These are phyloP conservation scores for Vanrija pseudolonga DNA, from an alignment of 1,284 basidiomycete species.

Conservation along the genomic window DNA sequence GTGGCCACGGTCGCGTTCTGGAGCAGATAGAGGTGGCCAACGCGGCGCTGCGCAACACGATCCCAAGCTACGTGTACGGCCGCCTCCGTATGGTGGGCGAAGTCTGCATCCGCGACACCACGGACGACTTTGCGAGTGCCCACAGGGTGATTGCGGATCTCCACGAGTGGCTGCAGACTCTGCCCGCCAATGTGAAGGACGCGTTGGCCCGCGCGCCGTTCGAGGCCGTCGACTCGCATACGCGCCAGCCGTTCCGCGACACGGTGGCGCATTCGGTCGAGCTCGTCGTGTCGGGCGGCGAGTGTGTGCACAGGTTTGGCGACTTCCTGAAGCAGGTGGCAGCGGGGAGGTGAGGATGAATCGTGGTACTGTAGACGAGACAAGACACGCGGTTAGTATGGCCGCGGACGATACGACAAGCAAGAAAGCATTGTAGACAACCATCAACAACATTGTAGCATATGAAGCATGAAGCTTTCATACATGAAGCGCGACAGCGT, in stretches of 20 bases:
- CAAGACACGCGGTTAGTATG: too few species aligned
- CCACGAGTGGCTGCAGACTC: not conserved
- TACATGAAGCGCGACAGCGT: too few species aligned
- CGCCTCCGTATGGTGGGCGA: not conserved
- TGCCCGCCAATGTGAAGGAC: not conserved
- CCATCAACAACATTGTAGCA: too few species aligned
- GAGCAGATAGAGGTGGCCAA: not conserved
- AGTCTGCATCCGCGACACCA: not conserved
- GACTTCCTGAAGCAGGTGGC: slow-evolving; percentile 6
- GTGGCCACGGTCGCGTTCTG: not conserved
- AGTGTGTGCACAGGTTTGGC: slow-evolving; percentile 10
- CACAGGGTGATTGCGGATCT: slow-evolving; percentile 2
- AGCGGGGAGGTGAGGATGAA: not conserved
- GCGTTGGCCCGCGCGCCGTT: slow-evolving; percentile 4
- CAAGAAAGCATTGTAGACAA: too few species aligned
- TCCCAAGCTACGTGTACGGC: not conserved
- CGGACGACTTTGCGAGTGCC: not conserved
- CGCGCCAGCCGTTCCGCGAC: slow-evolving; percentile 4
- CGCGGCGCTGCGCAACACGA: not conserved
- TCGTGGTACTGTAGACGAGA: too few species aligned
- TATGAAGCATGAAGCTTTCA: too few species aligned
- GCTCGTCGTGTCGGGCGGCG: slow-evolving; percentile 8
- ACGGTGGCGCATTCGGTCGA: slow-evolving; percentile 9
- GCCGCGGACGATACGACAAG: too few species aligned
- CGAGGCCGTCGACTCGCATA: slow-evolving; percentile 1